Evolutionary conservation across 306 rosid species (phyloP).

Genomic region (Prosopis cineraria): DNA sequence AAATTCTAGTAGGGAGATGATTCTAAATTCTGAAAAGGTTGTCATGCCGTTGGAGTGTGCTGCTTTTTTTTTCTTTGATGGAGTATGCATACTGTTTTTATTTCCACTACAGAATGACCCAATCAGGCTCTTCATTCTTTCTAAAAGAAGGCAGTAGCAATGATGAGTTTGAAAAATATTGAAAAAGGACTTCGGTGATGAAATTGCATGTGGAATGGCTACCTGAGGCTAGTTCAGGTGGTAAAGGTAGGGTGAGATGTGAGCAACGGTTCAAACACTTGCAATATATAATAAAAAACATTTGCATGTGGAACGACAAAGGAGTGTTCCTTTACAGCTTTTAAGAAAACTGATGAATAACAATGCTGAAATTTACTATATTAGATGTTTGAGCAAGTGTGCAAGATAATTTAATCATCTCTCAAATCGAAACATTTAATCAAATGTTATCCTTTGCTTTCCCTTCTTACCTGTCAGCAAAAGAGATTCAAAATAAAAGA

Average conservation of each 20-base stretch:
- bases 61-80: not conserved
- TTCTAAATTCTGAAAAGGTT: not conserved
- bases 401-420: not conserved
- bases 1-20: not conserved
- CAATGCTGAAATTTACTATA: not conserved
- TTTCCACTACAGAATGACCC: not conserved
- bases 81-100: too few relatives aligned
- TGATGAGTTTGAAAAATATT: not conserved
- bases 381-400: not conserved
- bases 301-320: too few relatives aligned
- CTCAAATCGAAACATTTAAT: not conserved
- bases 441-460: not conserved
- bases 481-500: conserved; percentile 2
- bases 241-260: too few relatives aligned
- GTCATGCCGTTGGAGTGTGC: not conserved
- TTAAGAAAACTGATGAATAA: not conserved
- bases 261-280: too few relatives aligned
- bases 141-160: not conserved
- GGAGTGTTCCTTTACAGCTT: not conserved
- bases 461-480: not conserved
- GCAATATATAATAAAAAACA: too few relatives aligned
- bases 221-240: too few relatives aligned
- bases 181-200: not conserved
- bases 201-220: not conserved
- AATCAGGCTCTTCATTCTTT: not conserved